Percentiles rank a stretch among this genome's conserved stretches.
phyloP scores from a whole-genome alignment of 2,329 filamentous ascomycete species.

The Fusarium sterilihyphosum region DNA sequence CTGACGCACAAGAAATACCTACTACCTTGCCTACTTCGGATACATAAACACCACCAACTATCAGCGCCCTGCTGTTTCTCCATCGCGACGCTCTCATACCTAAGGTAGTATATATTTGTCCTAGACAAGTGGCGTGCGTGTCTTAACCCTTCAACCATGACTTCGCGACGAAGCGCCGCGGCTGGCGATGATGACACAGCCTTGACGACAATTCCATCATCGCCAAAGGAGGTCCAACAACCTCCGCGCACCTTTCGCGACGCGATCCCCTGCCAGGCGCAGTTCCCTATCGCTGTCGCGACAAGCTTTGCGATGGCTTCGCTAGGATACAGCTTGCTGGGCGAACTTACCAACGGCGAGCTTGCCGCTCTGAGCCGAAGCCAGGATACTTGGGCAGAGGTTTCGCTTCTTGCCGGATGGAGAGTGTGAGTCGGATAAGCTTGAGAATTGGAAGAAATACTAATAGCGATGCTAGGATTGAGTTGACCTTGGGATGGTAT shows the following conservation, averaged over 20 bases:
- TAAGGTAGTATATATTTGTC: neutral
- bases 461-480: constrained; percentile 59
- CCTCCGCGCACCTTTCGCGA: constrained; percentile 28
- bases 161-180: constrained; percentile 38
- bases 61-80: constrained; percentile 1
- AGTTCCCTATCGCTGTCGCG: constrained; percentile 63
- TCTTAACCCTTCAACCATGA: constrained; percentile 23
- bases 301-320: constrained; percentile 71
- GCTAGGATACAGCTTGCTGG: constrained; percentile 70
- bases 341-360: constrained; percentile 70
- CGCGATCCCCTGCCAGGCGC: constrained; percentile 54
- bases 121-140: constrained; percentile 11
- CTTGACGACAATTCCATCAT: constrained; percentile 21
- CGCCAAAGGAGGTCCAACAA: constrained; percentile 9
- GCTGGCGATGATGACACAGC: constrained; percentile 32
- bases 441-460: neutral
- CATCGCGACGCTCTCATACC: constrained; percentile 9
- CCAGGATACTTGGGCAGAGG: constrained; percentile 69
- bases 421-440: constrained; percentile 60
- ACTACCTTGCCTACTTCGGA: neutral
- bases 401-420: constrained; percentile 64
- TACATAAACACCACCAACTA: neutral
- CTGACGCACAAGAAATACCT: constrained; percentile 9
- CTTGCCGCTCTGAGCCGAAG: constrained; percentile 73
- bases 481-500: constrained; percentile 79